Evolutionary conservation across 2,329 filamentous ascomycete species (phyloP), one percentile per base, ranked within the genome.

Genomic region (Venturiaceae sp.): DNA sequence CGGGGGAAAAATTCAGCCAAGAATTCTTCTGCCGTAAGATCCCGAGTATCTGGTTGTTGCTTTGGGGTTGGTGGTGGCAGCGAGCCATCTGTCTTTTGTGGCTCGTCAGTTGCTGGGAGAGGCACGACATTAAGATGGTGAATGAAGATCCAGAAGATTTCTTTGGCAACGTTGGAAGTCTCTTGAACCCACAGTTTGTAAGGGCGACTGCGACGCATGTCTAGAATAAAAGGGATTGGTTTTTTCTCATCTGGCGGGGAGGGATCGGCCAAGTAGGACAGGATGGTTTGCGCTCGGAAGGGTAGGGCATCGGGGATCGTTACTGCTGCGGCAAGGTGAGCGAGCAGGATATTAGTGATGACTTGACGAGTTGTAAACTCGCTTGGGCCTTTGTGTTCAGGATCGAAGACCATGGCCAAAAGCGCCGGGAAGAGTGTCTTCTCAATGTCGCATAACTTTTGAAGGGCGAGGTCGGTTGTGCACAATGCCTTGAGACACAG

Each of bases 81-180:
- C 32, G 30, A 44, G 36, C 52, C 65, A 63, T 58, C 67, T 28
- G 33, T 41, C 37, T 32, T 60, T 16, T 23, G 19, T n/a, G 33
- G 32, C 9, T 8, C 30, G 16, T 60, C 34, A 28, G 23, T 58
- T 16, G 16, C 11, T 30, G 50, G 57, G 28, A 46, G 30, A 23
- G 90, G 81, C 37, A 97, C 82, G 50, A 96, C 86, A 66, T 97
- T 97, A 60, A 95, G 79, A 65, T 95, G 88, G 72, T 97, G 92
- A 57, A 97, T 80, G 75, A 97, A 99, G 69, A 97, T 97, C 92
- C 92, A 99, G 70, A 99, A 99, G 30, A 97, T 92, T 71, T 99
- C 92, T 72, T 96, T 96, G 44, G 92, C 96, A 53, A 97, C 92
- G 66, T 88, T 92, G 60, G 86, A 86, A 19, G 92, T 84, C 73